Evolutionary conservation across 2,329 filamentous ascomycete genomes (phyloP).

Genomic region (Botryotinia convoluta): DNA sequence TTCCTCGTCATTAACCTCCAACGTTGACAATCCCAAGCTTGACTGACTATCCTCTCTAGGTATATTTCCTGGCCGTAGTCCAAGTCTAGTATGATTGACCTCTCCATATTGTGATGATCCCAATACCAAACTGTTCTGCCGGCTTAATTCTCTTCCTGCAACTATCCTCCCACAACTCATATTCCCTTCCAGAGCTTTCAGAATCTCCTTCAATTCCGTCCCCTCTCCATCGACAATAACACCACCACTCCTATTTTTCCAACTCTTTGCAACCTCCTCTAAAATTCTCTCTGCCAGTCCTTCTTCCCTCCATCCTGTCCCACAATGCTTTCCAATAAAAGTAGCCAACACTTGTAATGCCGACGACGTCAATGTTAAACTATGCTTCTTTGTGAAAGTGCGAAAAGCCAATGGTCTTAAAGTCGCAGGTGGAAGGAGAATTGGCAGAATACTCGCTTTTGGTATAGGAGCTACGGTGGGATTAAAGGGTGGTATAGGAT

Average conservation of each 20-base stretch:
- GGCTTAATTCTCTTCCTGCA: conserved; percentile 52
- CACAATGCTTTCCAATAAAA: conserved; percentile 92
- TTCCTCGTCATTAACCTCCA: conserved; percentile 53
- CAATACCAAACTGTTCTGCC: conserved; percentile 64
- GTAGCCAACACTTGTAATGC: conserved; percentile 80
- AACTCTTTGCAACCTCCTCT: conserved; percentile 85
- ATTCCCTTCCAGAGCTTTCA: conserved; percentile 79
- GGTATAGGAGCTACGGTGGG: conserved; percentile 24
- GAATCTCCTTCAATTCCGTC: conserved; percentile 73
- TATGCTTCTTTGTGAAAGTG: conserved; percentile 96
- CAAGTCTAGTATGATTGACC: conserved; percentile 54
- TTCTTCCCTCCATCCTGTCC: conserved; percentile 94
- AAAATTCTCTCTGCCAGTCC: conserved; percentile 88
- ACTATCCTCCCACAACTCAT: conserved; percentile 81
- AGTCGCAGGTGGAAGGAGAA: conserved; percentile 82
- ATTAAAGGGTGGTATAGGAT: conserved; percentile 67
- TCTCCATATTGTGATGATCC: conserved; percentile 53
- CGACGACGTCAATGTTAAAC: conserved; percentile 83
- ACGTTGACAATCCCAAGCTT: conserved; percentile 61
- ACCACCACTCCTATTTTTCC: conserved; percentile 86
- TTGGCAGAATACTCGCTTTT: conserved; percentile 65
- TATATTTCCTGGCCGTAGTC: conserved; percentile 49
- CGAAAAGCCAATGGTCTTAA: conserved; percentile 89
- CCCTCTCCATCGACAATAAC: conserved; percentile 86
- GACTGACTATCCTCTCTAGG: conserved; percentile 60